phyloP scores from a whole-genome alignment of 2,329 filamentous ascomycete genomes.

The Sclerotinia borealis region DNA sequence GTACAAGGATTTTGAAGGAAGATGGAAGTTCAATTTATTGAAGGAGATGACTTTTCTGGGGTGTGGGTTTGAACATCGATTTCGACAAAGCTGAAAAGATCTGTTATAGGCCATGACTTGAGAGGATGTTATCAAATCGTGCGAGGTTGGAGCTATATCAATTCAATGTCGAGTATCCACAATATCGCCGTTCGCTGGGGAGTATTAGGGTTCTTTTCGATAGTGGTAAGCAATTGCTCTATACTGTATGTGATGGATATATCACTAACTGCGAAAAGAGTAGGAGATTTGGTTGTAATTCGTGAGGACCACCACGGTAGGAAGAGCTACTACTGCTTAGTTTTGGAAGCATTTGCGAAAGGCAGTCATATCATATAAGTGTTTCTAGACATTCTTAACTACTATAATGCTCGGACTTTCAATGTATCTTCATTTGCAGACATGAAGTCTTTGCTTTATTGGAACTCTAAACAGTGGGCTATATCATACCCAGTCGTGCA shows the following conservation, averaged over 20 bases:
- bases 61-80: background rate
- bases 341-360: background rate
- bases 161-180: background rate
- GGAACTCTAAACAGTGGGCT: background rate
- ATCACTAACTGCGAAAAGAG: background rate
- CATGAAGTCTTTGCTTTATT: background rate
- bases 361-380: background rate
- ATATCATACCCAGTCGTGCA: background rate
- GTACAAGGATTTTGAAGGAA: background rate
- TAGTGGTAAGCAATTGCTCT: background rate
- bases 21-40: background rate
- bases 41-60: background rate
- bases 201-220: background rate
- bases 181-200: background rate
- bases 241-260: background rate
- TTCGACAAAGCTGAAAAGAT: background rate
- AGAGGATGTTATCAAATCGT: background rate
- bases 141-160: background rate
- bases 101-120: background rate
- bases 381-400: no score
- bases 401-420: background rate
- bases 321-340: background rate
- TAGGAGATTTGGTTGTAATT: background rate
- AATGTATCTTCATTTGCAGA: background rate
- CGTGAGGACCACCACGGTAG: background rate